These are phyloP conservation scores for Dryas drummondii DNA, from an alignment of 306 rosid species.

Conservation along the genomic window DNA sequence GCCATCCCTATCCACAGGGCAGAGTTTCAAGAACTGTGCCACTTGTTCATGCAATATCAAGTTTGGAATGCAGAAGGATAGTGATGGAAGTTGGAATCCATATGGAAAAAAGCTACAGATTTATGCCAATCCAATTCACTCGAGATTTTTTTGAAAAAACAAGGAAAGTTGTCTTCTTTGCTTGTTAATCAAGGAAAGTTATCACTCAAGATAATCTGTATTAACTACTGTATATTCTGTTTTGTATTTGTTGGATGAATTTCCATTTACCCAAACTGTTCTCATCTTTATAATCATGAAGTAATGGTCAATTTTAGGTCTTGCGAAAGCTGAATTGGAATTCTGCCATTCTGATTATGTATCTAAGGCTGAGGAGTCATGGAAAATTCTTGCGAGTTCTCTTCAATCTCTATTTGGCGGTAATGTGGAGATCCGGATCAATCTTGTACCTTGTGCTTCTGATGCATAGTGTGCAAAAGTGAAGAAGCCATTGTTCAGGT, in stretches of 20 bases:
- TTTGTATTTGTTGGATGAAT: not conserved
- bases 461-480: conserved; percentile 40
- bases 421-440: conserved; percentile 68
- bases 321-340: conserved; percentile 65
- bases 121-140: conserved; percentile 59
- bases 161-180: conserved; percentile 69
- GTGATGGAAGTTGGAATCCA: conserved; percentile 54
- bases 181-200: conserved; percentile 41
- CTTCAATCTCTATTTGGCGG: conserved; percentile 54
- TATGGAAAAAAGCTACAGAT: conserved; percentile 73
- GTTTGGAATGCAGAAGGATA: conserved; percentile 46
- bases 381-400: too few relatives aligned
- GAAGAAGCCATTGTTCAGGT: conserved; percentile 47
- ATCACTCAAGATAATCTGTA: not conserved
- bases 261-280: not conserved
- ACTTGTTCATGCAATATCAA: conserved; percentile 36
- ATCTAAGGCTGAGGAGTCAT: conserved; percentile 61
- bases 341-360: conserved; percentile 50
- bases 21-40: conserved; percentile 39
- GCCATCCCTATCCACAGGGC: conserved; percentile 35
- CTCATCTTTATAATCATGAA: not conserved
- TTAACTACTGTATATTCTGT: not conserved
- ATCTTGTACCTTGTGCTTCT: conserved; percentile 36
- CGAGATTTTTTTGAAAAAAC: conserved; percentile 63
- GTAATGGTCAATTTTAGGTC: conserved; percentile 43